These are phyloP conservation scores for Calocybe gambosa DNA, from an alignment of 1,284 basidiomycete genomes.

Conservation along the genomic window DNA sequence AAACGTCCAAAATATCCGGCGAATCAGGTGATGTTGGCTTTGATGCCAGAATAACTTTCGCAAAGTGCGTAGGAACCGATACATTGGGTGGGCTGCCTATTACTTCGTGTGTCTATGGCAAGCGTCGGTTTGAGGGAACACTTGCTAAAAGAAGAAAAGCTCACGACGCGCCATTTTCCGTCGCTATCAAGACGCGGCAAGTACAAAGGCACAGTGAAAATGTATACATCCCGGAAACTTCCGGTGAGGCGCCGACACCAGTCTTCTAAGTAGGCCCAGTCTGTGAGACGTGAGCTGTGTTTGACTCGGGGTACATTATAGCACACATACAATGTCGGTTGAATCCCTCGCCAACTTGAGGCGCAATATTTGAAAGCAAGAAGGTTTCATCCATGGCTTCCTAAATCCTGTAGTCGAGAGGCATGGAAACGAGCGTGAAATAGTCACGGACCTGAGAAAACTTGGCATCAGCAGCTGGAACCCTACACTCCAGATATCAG, in stretches of 20 bases:
- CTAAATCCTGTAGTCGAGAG: conserved; percentile 29
- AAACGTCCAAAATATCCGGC: conserved; percentile 68
- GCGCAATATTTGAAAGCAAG: conserved; percentile 91
- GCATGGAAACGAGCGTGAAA: background rate
- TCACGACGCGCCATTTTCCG: conserved; percentile 91
- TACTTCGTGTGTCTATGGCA: conserved; percentile 77
- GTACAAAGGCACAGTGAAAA: conserved; percentile 98
- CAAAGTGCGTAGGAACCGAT: conserved; percentile 96
- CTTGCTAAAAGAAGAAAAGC: conserved; percentile 28
- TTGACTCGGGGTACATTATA: background rate
- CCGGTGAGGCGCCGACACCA: conserved; percentile 89
- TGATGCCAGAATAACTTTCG: conserved; percentile 87
- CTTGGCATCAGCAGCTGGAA: conserved; percentile 97
- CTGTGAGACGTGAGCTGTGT: conserved; percentile 32
- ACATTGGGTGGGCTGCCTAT: conserved; percentile 90
- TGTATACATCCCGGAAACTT: conserved; percentile 89
- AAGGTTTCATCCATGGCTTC: conserved; percentile 98
- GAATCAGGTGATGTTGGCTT: conserved; percentile 68
- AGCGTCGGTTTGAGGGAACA: background rate
- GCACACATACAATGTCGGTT: conserved; percentile 82
- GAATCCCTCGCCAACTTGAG: conserved; percentile 96
- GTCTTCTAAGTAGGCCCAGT: conserved; percentile 96
- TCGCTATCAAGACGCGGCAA: conserved; percentile 80
- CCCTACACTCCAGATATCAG: conserved; percentile 42
- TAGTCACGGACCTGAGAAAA: conserved; percentile 52